Conservation (phyloP, 164 flowering plant genomes). For the Buxus sempervirens region DNA sequence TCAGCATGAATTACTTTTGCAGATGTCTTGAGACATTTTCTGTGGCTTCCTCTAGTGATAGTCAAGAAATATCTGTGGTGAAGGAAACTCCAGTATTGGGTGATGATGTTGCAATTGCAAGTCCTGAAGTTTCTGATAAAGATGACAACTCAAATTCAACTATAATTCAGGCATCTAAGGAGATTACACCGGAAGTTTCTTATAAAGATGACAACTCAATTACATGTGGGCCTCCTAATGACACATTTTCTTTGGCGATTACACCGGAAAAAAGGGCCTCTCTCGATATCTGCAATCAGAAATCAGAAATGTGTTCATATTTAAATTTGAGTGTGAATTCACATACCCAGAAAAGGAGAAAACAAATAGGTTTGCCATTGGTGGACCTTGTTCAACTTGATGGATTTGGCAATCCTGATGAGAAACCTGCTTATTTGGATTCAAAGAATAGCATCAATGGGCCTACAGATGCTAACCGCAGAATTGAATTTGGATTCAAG, state of each 20-base stretch:
- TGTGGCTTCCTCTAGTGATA: slow-evolving; percentile 22
- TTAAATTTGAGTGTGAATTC: slow-evolving; percentile 69
- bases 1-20: slow-evolving; percentile 20
- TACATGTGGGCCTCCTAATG: slow-evolving; percentile 8
- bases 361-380: slow-evolving; percentile 19
- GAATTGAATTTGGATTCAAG: slow-evolving; percentile 28
- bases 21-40: slow-evolving; percentile 36
- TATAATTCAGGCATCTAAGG: slow-evolving; percentile 26
- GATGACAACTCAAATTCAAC: slow-evolving; percentile 39
- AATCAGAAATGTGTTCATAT: slow-evolving; percentile 49
- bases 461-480: slow-evolving; percentile 19
- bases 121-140: slow-evolving; percentile 31
- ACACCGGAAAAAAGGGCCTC: slow-evolving; percentile 50
- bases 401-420: slow-evolving; percentile 16
- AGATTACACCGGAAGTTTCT: slow-evolving; percentile 24
- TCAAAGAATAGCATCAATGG: slow-evolving; percentile 15
- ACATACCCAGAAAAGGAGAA: slow-evolving; percentile 60
- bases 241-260: slow-evolving; percentile 16
- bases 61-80: slow-evolving; percentile 40
- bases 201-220: slow-evolving; percentile 36
- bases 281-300: slow-evolving; percentile 14
- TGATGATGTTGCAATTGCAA: slow-evolving; percentile 7
- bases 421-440: slow-evolving; percentile 18
- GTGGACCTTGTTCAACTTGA: slow-evolving; percentile 20
- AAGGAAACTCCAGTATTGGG: slow-evolving; percentile 45